These are phyloP conservation scores for Nannochloris sp. DNA, from an alignment of 139 green algal species.

Conservation along the genomic window DNA sequence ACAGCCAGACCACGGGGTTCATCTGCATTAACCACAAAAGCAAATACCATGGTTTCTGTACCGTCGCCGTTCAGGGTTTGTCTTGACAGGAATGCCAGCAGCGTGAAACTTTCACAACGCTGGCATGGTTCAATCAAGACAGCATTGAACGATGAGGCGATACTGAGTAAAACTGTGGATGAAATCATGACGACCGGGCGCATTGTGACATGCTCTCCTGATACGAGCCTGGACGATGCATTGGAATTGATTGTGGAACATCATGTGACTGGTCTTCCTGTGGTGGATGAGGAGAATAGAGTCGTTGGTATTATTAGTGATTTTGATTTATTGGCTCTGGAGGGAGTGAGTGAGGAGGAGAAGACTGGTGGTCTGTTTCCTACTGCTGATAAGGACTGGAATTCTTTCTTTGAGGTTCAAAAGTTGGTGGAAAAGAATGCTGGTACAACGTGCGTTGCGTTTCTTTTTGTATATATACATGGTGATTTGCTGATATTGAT, in stretches of 20 bases:
- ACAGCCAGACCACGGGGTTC: not conserved
- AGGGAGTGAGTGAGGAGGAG: conserved; percentile 41
- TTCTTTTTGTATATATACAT: too few species aligned
- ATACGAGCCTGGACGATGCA: conserved; percentile 49
- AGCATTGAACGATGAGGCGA: conserved; percentile 2
- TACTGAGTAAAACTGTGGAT: conserved; percentile 10
- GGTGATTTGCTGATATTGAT: too few species aligned
- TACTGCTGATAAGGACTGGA: conserved; percentile 29
- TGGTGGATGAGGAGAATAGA: conserved; percentile 31
- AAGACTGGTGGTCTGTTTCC: conserved; percentile 45
- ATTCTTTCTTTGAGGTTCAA: conserved; percentile 63
- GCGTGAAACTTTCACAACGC: not conserved
- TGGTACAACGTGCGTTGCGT: conserved; percentile 27
- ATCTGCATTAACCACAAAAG: not conserved
- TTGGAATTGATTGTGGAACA: conserved; percentile 46
- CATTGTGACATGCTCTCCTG: conserved; percentile 22
- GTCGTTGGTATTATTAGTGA: conserved; percentile 71
- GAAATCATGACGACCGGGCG: conserved; percentile 45
- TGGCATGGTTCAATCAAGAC: not conserved
- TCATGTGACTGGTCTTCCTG: conserved; percentile 49
- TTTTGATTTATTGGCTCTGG: conserved; percentile 71
- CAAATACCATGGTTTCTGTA: not conserved
- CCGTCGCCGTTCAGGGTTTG: not conserved
- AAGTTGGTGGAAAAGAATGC: conserved; percentile 50
- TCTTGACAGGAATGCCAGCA: not conserved